Evolutionary conservation across 176 grass and related monocot genomes (phyloP).

Genomic region (Microstegium vimineum): DNA sequence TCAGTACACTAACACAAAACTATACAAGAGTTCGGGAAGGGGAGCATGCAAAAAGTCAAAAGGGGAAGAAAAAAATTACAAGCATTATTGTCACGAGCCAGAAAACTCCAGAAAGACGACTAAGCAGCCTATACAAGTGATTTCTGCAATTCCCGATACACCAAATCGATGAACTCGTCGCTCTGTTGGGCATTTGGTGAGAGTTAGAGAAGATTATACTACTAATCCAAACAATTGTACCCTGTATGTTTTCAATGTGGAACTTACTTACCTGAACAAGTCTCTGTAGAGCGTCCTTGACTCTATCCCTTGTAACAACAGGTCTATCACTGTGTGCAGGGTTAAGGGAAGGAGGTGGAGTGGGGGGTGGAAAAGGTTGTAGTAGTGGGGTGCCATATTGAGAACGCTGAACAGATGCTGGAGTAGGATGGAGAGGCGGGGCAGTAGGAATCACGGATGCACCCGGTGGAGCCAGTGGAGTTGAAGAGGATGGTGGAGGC

Average conservation of each 20-base stretch:
- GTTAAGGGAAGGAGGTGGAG: conserved; percentile 57
- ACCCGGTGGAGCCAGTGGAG: conserved; percentile 27
- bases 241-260: not conserved
- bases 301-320: conserved; percentile 69
- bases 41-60: conserved; percentile 15
- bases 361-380: conserved; percentile 71
- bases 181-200: conserved; percentile 41
- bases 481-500: conserved; percentile 39
- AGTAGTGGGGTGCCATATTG: conserved; percentile 60
- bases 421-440: conserved; percentile 33
- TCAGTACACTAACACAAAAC: not conserved
- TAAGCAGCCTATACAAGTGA: conserved; percentile 34
- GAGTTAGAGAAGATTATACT: not conserved
- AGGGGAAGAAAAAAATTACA: not conserved
- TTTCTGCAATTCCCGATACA: conserved; percentile 60
- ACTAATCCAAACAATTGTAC: not conserved
- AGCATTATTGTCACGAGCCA: not conserved
- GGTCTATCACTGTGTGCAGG: conserved; percentile 33
- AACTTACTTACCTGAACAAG: conserved; percentile 67
- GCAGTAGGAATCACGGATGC: conserved; percentile 39
- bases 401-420: conserved; percentile 26
- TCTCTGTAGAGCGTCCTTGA: conserved; percentile 62
- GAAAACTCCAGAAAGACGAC: not conserved
- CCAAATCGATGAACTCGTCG: conserved; percentile 66
- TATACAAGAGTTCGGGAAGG: conserved; percentile 21